Conservation (phyloP, 441 rosid genomes). For the Erysimum cheiri region DNA sequence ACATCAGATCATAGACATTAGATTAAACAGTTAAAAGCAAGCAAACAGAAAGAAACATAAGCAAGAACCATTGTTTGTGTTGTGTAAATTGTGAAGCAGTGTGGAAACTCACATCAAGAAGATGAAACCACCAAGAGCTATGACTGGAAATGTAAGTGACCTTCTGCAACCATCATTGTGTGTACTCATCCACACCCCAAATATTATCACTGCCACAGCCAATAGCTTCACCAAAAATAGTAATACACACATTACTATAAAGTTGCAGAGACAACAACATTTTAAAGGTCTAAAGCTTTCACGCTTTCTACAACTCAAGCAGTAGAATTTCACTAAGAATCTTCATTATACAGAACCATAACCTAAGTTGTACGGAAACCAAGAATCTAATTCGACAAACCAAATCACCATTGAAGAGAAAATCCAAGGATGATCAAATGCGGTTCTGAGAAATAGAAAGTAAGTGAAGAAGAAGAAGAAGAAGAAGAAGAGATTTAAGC, state of each 20-base stretch:
- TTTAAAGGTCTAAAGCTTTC: too few species aligned
- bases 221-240: slow-evolving; percentile 59
- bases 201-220: slow-evolving; percentile 71
- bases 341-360: slow-evolving; percentile 23
- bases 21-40: slow-evolving; percentile 23
- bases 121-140: slow-evolving; percentile 83
- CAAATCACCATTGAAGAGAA: slow-evolving; percentile 23
- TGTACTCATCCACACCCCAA: slow-evolving; percentile 96
- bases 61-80: neutral
- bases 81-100: slow-evolving; percentile 4
- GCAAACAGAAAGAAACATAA: neutral
- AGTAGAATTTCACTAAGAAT: slow-evolving; percentile 19
- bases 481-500: slow-evolving; percentile 10
- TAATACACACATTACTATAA: neutral
- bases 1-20: slow-evolving; percentile 18
- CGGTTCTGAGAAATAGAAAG: neutral
- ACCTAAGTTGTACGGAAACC: slow-evolving; percentile 30
- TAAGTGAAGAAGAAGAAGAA: neutral
- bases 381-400: slow-evolving; percentile 27
- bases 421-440: neutral
- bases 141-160: slow-evolving; percentile 82
- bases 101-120: slow-evolving; percentile 64
- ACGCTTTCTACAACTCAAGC: neutral
- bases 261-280: slow-evolving; percentile 4
- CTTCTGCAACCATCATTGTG: slow-evolving; percentile 85